Percentiles rank a stretch among this genome's conserved stretches.
These are phyloP conservation scores for Rhynchosporium secalis DNA, from an alignment of 2,329 filamentous ascomycete genomes.

Conservation along the genomic window DNA sequence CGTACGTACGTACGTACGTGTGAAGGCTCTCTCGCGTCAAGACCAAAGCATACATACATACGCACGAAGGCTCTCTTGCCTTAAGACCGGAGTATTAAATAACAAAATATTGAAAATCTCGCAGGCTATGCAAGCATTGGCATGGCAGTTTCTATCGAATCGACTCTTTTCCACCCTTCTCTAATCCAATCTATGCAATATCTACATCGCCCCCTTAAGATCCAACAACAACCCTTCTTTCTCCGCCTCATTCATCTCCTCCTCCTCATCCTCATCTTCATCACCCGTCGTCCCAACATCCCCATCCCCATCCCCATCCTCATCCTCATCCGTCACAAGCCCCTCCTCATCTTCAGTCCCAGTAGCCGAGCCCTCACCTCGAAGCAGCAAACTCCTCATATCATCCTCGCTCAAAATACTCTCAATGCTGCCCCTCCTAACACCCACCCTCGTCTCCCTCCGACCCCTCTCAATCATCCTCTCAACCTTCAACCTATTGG, in stretches of 20 bases:
- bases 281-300: not conserved
- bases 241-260: not conserved
- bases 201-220: not conserved
- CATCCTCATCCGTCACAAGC: not conserved
- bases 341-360: conserved; percentile 37
- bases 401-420: conserved; percentile 63
- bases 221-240: conserved; percentile 10
- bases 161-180: not conserved
- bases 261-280: not conserved
- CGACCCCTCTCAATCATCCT: conserved; percentile 62
- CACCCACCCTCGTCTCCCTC: conserved; percentile 51
- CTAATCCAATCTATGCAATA: not conserved
- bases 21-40: no score
- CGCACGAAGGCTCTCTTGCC: no score
- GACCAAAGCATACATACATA: no score
- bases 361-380: conserved; percentile 35
- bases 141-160: not conserved
- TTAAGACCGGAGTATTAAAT: not conserved
- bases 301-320: not conserved
- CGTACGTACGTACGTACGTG: no score
- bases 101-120: not conserved
- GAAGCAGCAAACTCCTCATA: conserved; percentile 49
- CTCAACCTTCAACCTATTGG: conserved; percentile 84
- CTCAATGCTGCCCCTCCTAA: conserved; percentile 55
- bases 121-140: not conserved